Conservation (phyloP, 2,329 filamentous ascomycete species). For the Diplodia intermedia region DNA sequence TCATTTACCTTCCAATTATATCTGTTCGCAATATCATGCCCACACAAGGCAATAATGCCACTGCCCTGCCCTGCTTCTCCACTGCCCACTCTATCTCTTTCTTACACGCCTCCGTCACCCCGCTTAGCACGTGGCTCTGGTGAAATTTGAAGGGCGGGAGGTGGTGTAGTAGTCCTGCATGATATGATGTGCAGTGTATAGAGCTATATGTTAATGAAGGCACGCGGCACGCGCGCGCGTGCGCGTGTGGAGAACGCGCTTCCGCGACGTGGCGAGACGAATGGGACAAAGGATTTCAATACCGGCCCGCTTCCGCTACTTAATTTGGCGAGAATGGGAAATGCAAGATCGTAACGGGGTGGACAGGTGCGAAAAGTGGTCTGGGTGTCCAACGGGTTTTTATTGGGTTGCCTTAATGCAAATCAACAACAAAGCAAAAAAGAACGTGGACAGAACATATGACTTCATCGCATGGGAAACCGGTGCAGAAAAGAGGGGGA, state of each 20-base stretch:
- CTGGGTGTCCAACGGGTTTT: not conserved
- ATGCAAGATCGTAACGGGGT: not conserved
- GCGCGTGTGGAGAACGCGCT: not conserved
- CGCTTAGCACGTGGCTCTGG: not conserved
- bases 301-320: constrained; percentile 8
- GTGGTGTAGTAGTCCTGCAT: not conserved
- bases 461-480: not conserved
- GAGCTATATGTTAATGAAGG: not conserved
- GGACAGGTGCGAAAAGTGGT: not conserved
- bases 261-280: not conserved
- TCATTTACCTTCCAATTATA: not conserved
- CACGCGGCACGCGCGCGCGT: not conserved
- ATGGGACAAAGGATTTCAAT: not conserved
- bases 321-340: constrained; percentile 6
- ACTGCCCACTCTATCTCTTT: not conserved
- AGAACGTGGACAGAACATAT: not conserved
- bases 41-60: not conserved
- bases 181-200: not conserved
- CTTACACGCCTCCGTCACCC: not conserved
- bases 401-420: constrained; percentile 25
- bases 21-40: not conserved
- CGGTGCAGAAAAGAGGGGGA: not conserved
- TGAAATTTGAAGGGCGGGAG: not conserved
- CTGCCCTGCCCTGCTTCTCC: not conserved
- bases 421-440: not conserved